Evolutionary conservation across 2,329 filamentous ascomycete genomes (phyloP).

Genomic region (Hypoxylon sp.): DNA sequence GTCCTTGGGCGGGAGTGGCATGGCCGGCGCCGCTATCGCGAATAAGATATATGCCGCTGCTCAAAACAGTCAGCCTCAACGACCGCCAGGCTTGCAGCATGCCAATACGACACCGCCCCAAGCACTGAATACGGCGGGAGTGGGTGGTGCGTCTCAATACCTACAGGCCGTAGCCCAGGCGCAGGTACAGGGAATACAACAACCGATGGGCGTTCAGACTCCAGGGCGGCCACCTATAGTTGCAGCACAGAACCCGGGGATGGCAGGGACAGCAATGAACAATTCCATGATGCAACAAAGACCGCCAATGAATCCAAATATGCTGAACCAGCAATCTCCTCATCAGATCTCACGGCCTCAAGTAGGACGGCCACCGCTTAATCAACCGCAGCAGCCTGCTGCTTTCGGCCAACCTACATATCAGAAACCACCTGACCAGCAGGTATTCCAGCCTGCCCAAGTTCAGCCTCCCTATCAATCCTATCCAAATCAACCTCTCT

Average conservation of each 20-base stretch:
- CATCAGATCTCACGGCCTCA: conserved; percentile 29
- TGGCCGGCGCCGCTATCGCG: conserved; percentile 34
- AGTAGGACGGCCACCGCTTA: conserved; percentile 26
- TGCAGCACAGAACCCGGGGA: conserved; percentile 41
- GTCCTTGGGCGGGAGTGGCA: conserved; percentile 38
- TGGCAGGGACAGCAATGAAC: conserved; percentile 34
- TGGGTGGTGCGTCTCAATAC: conserved; percentile 6
- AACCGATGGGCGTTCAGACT: conserved; percentile 41
- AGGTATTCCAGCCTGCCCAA: conserved; percentile 12
- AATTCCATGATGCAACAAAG: conserved; percentile 26
- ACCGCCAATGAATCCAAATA: conserved; percentile 26
- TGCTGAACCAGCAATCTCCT: conserved; percentile 21
- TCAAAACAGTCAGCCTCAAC: conserved; percentile 21
- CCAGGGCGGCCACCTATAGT: conserved; percentile 45
- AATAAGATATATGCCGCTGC: conserved; percentile 32
- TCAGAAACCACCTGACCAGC: conserved; percentile 15
- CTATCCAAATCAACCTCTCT: conserved; percentile 16
- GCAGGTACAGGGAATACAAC: conserved; percentile 28
- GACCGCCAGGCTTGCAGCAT: conserved; percentile 26
- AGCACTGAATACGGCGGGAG: conserved; percentile 23
- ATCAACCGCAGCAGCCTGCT: conserved; percentile 28
- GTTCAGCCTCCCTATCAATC: conserved; percentile 27
- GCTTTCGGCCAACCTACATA: conserved; percentile 20
- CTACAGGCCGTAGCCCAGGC: conserved; percentile 24
- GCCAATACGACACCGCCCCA: conserved; percentile 38